A percentile compares a stretch with the other conserved stretches of the same genome.
phyloP scores from a whole-genome alignment of 1,284 basidiomycete species.

The Melampsora larici-populina region DNA sequence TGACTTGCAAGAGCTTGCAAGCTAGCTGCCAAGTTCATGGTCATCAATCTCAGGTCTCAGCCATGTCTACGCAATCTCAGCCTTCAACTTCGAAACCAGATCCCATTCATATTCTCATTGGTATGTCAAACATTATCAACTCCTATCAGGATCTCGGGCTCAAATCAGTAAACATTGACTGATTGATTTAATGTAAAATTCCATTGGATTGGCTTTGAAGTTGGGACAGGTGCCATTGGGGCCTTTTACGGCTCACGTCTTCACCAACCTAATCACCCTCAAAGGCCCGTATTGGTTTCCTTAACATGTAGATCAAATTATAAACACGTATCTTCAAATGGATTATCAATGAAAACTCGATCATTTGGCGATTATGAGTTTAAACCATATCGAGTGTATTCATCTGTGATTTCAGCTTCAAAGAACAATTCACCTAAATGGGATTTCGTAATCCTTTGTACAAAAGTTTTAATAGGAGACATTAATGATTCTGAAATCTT shows the following conservation, averaged over 20 bases:
- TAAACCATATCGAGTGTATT: constrained; percentile 53
- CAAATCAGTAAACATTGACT: not conserved
- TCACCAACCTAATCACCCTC: constrained; percentile 47
- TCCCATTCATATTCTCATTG: not conserved
- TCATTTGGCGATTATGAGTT: constrained; percentile 56
- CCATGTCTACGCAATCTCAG: not conserved
- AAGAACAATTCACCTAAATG: constrained; percentile 46
- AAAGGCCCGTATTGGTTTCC: constrained; percentile 51
- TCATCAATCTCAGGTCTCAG: too few species aligned
- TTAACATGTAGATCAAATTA: constrained; percentile 58
- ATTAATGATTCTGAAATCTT: constrained; percentile 55
- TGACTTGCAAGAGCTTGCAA: too few species aligned
- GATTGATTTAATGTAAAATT: not conserved
- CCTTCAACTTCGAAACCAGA: not conserved
- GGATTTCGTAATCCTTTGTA: constrained; percentile 57
- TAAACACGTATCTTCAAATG: constrained; percentile 51
- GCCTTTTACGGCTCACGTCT: constrained; percentile 57
- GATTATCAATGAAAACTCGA: constrained; percentile 54
- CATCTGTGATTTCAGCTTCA: constrained; percentile 49
- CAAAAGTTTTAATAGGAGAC: constrained; percentile 56
- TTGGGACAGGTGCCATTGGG: constrained; percentile 57
- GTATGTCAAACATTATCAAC: not conserved
- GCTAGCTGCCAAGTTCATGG: too few species aligned
- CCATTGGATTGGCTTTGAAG: constrained; percentile 31
- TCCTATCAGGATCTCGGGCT: not conserved